Base-by-base conservation (phyloP, 2,329 filamentous ascomycete genomes). In the Phoma herbarum region DNA sequence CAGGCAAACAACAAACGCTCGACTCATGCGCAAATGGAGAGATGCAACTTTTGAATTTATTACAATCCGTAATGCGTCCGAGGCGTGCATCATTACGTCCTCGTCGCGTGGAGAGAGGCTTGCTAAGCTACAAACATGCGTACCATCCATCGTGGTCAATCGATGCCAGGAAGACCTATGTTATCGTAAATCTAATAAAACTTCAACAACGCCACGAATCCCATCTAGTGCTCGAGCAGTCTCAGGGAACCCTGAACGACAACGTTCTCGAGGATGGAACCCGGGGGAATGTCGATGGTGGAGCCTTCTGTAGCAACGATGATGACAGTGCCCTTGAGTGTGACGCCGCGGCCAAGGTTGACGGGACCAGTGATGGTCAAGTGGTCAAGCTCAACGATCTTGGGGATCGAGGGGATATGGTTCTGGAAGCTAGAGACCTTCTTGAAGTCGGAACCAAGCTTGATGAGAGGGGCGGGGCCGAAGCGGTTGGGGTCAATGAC, bases 401-500 rank as follows among this genome's bases (percentile, higher is more conserved):
- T 93, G 75, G 92, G 92, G 72, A 96, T 96, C 65, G 89, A 92
- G 11, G 90, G 85, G 69, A 96, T 93, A 77, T 90, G 90, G 81
- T 92, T 89, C 83, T 93, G 90, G 86, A 96, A 96, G 84, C 93
- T 95, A 1, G 94, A 98, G 37, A 99, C 95, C 89, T 99, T 99
- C 90, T 99, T 99, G 88, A 99, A 99, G 86, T 99, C 95, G 75
- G 88, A 89, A 72, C 95, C 95, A 53, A 99, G 90, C 90, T 99
- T 99, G 86, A 99, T 99, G 70, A 99, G 86, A 57, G 95, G 95
- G 47, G 95, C 94, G 70, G 95, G 93, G 67, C 95, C 95, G 80
- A 99, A 98, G 69, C 95, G 92, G 84, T 89, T 93, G 68, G 93
- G 89, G 86, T 96, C 96, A 83, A 99, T 96, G 77, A 97, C 88